Evolutionary conservation across 208 protist genomes (phyloP).

Genomic region (Spongospora subterranea): DNA sequence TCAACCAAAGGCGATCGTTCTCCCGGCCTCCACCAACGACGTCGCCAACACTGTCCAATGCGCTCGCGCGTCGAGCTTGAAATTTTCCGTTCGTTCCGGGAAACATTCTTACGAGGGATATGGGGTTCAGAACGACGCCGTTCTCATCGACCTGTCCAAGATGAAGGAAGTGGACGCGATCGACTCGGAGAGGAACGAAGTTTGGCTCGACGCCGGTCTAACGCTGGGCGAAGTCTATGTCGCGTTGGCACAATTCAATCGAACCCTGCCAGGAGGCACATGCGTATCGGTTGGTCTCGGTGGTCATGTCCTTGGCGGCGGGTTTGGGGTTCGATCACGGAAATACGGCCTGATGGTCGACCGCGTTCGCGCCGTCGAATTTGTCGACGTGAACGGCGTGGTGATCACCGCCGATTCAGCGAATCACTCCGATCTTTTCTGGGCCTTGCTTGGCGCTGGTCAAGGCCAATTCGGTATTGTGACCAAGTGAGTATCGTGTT

Average conservation of each 20-base stretch:
- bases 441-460: slow-evolving; percentile 41
- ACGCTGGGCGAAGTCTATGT: not conserved
- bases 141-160: not conserved
- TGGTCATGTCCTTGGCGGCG: slow-evolving; percentile 25
- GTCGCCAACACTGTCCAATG: not conserved
- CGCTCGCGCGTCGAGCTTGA: not conserved
- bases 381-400: not conserved
- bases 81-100: not conserved
- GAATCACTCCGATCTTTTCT: slow-evolving; percentile 3
- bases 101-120: not conserved
- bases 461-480: slow-evolving; percentile 34
- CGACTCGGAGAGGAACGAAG: not conserved
- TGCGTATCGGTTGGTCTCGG: not conserved
- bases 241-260: not conserved
- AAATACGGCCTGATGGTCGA: slow-evolving; percentile 6
- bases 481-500: not conserved
- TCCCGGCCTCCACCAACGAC: not conserved
- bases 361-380: not conserved
- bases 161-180: not conserved
- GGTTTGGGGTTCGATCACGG: not conserved
- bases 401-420: not conserved
- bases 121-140: not conserved
- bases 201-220: not conserved
- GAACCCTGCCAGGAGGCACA: not conserved
- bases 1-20: not conserved